Evolutionary conservation across 2,329 filamentous ascomycete genomes (phyloP), one percentile per base, ranked within the genome.

Genomic region (Penicillium sp.): DNA sequence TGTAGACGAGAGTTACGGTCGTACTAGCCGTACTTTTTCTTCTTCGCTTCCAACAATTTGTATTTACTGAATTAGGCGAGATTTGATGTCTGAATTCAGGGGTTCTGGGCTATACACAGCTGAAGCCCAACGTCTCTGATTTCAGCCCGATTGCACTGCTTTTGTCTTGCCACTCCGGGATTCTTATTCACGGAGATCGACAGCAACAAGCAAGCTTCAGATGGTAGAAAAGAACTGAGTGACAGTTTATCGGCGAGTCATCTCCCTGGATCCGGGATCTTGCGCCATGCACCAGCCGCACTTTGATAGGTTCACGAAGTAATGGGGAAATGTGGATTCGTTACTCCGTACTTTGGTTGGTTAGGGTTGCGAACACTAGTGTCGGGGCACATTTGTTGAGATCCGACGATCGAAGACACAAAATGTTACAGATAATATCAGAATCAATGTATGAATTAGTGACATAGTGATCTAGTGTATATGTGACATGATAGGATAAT

Each of bases 41-140:
- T 30, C 16, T 49, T 44, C 4, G 14, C 46, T 34, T 29, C 43
- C 18, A 32, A 19, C n/a, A 3, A 48, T 36, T 42, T 23, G 13
- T 6, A 30, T 14, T 36, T 49, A 23, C 36, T 40, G 50, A 11
- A 57, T 54, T 55, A 53, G 51, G 50, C 44, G 38, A 58, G 48
- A 58, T 49, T 51, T 30, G 41, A 56, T 27, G 61, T 61, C 61
- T 59, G 59, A 64, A 55, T 59, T 62, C 61, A 64, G 61, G 62
- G 60, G 59, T 34, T 43, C n/a, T 55, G 4, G 46, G 7, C 45
- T 19, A 32, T 39, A n/a, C 29, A 27, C 42, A 58, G 53, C 54
- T 63, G 56, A 59, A 56, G 14, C 46, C 27, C 18, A 29, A 35
- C 16, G 13, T 49, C 16, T 41, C 8, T 16, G 13, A 14, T 38